These are phyloP conservation scores for Tilletia caries DNA, from an alignment of 1,284 basidiomycete genomes.

Conservation along the genomic window DNA sequence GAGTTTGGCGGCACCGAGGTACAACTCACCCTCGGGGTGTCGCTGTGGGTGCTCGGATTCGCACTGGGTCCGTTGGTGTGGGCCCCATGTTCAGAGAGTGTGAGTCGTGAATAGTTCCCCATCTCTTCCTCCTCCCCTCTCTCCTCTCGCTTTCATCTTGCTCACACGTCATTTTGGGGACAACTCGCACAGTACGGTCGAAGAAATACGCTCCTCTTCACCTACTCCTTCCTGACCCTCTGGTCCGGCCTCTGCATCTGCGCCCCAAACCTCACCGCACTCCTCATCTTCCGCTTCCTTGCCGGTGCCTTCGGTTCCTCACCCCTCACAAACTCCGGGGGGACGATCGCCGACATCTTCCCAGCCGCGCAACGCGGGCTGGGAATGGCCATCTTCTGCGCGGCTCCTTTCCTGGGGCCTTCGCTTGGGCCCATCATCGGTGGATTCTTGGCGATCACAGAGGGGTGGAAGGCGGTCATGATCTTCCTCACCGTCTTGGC, in stretches of 20 bases:
- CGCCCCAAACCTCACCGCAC: slow-evolving; percentile 19
- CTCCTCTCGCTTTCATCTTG: slow-evolving; percentile 17
- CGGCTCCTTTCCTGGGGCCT: not conserved
- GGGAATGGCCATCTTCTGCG: slow-evolving; percentile 26
- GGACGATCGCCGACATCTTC: slow-evolving; percentile 30
- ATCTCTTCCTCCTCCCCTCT: slow-evolving; percentile 11
- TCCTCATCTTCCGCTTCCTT: slow-evolving; percentile 25
- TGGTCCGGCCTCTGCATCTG: not conserved
- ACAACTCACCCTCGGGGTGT: slow-evolving; percentile 24
- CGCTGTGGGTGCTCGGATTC: slow-evolving; percentile 31
- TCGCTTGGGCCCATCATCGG: slow-evolving; percentile 15
- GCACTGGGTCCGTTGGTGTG: slow-evolving; percentile 30
- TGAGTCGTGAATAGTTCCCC: not conserved
- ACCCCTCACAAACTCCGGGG: slow-evolving; percentile 30
- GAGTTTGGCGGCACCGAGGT: slow-evolving; percentile 21
- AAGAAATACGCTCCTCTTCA: not conserved
- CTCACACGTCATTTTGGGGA: slow-evolving; percentile 18
- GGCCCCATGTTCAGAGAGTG: slow-evolving; percentile 30
- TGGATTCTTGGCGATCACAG: slow-evolving; percentile 18
- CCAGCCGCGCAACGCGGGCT: slow-evolving; percentile 18
- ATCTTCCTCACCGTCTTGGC: slow-evolving; percentile 23
- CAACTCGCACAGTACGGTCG: slow-evolving; percentile 15
- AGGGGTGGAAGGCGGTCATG: slow-evolving; percentile 15
- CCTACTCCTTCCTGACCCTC: not conserved
- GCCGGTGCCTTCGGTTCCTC: slow-evolving; percentile 28